phyloP scores from a whole-genome alignment of 2,329 filamentous ascomycete genomes.

The Colletotrichum falcatum region DNA sequence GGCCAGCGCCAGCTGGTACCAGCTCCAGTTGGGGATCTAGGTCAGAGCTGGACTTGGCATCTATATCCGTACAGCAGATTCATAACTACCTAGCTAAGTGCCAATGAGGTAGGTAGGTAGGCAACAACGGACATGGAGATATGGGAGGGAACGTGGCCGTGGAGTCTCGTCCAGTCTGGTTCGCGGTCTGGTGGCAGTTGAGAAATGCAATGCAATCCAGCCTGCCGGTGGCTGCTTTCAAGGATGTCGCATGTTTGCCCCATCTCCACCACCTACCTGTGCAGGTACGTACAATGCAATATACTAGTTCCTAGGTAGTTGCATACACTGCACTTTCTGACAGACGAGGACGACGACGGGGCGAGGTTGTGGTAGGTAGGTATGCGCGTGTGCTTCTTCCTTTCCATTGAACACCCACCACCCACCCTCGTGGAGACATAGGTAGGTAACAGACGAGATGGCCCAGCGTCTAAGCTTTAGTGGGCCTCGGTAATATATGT shows the following conservation, averaged over 20 bases:
- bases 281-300: too few relatives aligned
- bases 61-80: neutral
- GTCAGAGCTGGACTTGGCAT: neutral
- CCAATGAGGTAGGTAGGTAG: too few relatives aligned
- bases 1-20: constrained; percentile 1
- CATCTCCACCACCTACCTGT: neutral
- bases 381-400: neutral
- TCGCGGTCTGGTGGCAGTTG: neutral
- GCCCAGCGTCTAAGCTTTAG: constrained; percentile 31
- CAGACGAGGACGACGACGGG: neutral
- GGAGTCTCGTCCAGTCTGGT: neutral
- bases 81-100: too few relatives aligned
- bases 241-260: neutral
- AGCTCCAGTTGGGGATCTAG: neutral
- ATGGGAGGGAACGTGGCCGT: neutral
- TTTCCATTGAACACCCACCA: constrained; percentile 18
- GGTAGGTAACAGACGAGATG: constrained; percentile 11
- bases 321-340: neutral
- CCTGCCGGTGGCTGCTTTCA: neutral
- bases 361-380: neutral
- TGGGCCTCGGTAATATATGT: constrained; percentile 8
- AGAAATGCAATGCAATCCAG: constrained; percentile 11
- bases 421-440: constrained; percentile 33
- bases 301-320: neutral
- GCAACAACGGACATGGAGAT: neutral